Base-by-base conservation (phyloP, 2,329 filamentous ascomycete species). In the Xylaria sp. region DNA sequence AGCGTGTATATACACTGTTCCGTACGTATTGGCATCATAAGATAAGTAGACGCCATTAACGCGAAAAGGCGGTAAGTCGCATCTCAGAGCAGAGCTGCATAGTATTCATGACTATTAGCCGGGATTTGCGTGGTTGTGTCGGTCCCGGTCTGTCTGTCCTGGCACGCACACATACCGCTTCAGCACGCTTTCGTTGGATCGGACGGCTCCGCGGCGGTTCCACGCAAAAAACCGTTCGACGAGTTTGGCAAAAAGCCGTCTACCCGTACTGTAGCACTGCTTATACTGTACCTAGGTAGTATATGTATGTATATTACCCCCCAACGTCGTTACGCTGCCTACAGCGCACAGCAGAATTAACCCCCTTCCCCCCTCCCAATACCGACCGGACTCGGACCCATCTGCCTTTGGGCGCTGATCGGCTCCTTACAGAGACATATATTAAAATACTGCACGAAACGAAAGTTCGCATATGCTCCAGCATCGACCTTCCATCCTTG, bases 61-160 rank as follows among this genome's bases (percentile, higher is more conserved):
- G 54, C 54, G 66, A 69, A 35, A 69, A 63, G 59, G 67, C 67
- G 67, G 63, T 66, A 66, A 66, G 67, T 63, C 62, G 63, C 63
- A 69, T 65, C 44, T n/a, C n/a, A 59, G 58, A 25, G 40, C 57
- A 27, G 27, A 60, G 27, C 42, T 62, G 44, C 44, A 68, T 53
- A 57, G 12, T 23, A 53, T 54, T 54, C 57, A 23, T 51, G 25
- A 44, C 16, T 66, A 63, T 66, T 66, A 35, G 53, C 59, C 42
- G 57, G 57, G 57, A 10, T 54, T 29, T 54, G 27, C 16, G 51
- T 13, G 51, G 51, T 54, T 32, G 18, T 35, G 48, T 12, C n/a
- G 53, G 53, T 40, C 21, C 32, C 10, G 8, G 8, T 35, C 32
- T 23, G 8, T 35, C 32, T 23, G 53, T 40, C 21, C n/a, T 29